phyloP scores from a whole-genome alignment of 2,329 filamentous ascomycete species.

The Pseudogymnoascus sp. region DNA sequence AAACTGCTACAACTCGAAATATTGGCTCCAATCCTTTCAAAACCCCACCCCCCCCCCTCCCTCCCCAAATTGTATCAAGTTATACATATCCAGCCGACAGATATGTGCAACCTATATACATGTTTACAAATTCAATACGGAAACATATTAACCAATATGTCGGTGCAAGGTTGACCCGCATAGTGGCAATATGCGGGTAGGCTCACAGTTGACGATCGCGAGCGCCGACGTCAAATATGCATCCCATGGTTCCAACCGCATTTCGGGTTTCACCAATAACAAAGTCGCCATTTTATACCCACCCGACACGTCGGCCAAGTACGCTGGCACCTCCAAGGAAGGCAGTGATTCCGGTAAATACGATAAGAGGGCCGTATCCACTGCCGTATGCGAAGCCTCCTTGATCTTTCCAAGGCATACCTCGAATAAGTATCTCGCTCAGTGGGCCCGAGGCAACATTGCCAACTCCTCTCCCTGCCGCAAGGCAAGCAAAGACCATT shows the following conservation, averaged over 20 bases:
- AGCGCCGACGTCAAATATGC: background rate
- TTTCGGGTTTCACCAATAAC: background rate
- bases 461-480: slow-evolving; percentile 20
- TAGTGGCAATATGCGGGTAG: background rate
- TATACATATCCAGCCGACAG: background rate
- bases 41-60: no score
- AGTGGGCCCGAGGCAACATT: slow-evolving; percentile 18
- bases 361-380: slow-evolving; percentile 20
- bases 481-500: slow-evolving; percentile 19
- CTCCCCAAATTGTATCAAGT: background rate
- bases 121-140: background rate
- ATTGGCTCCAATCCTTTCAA: background rate
- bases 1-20: background rate
- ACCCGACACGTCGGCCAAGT: slow-evolving; percentile 31
- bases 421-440: slow-evolving; percentile 17
- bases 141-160: background rate
- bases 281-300: slow-evolving; percentile 10
- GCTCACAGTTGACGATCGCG: background rate
- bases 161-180: background rate
- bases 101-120: slow-evolving; percentile 5
- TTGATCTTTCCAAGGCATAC: slow-evolving; percentile 8
- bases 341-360: slow-evolving; percentile 20
- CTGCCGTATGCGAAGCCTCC: slow-evolving; percentile 18
- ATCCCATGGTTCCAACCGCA: background rate
- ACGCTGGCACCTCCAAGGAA: slow-evolving; percentile 31